phyloP scores from a whole-genome alignment of 2,329 filamentous ascomycete species.

The Thermoascus crustaceus region DNA sequence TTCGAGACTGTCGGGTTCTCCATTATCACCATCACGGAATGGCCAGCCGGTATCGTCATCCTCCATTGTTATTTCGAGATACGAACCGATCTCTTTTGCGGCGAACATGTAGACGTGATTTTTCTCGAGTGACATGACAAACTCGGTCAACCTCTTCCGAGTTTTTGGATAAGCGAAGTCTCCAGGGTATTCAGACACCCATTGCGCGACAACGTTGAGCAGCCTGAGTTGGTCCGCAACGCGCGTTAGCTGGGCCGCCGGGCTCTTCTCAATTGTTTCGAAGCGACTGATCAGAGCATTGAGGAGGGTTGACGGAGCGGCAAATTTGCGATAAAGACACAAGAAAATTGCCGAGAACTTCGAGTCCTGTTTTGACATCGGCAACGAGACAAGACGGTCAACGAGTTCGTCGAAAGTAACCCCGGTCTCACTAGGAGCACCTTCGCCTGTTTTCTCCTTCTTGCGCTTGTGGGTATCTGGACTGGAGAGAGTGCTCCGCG shows the following conservation, averaged over 20 bases:
- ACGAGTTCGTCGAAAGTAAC: slow-evolving; percentile 60
- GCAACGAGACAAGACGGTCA: slow-evolving; percentile 73
- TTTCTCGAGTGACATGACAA: slow-evolving; percentile 64
- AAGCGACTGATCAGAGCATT: slow-evolving; percentile 57
- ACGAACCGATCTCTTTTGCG: slow-evolving; percentile 74
- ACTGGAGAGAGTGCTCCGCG: slow-evolving; percentile 18
- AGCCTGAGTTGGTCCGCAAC: slow-evolving; percentile 76
- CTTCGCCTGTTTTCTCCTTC: slow-evolving; percentile 26
- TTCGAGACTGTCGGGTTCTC: slow-evolving; percentile 34
- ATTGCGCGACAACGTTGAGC: slow-evolving; percentile 75
- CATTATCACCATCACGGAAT: slow-evolving; percentile 61
- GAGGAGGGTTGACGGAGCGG: slow-evolving; percentile 69
- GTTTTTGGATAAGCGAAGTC: slow-evolving; percentile 80
- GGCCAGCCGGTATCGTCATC: slow-evolving; percentile 94
- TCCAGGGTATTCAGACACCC: slow-evolving; percentile 82
- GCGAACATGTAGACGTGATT: slow-evolving; percentile 78
- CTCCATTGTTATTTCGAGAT: slow-evolving; percentile 66
- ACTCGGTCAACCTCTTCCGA: slow-evolving; percentile 61
- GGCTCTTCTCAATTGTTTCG: slow-evolving; percentile 64
- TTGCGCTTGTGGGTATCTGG: slow-evolving; percentile 15
- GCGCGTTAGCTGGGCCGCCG: slow-evolving; percentile 65
- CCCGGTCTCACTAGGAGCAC: slow-evolving; percentile 28
- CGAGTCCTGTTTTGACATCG: slow-evolving; percentile 75
- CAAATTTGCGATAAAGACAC: slow-evolving; percentile 89
- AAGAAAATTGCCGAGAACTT: slow-evolving; percentile 87